Evolutionary conservation across 306 rosid genomes (phyloP), one percentile per base, ranked within the genome.

Genomic region (Lathyrus oleraceus): DNA sequence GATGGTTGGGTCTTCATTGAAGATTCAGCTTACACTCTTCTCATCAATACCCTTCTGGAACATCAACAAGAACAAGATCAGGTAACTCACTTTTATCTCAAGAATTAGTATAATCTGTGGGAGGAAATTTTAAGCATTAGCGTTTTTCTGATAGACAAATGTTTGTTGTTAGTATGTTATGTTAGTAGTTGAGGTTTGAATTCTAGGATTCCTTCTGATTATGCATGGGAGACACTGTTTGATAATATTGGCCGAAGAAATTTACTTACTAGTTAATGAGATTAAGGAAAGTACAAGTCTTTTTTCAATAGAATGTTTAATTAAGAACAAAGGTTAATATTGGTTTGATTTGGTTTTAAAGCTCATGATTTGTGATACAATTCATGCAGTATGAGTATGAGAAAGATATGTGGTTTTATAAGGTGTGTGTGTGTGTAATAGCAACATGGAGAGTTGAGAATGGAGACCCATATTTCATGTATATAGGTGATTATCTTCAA

Each of bases 1-100:
- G 76, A 60, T 0, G 89, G 89, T 0, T 89, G 92, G 92, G 49
- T 49, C 10, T 89, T 87, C 53, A 63, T 89, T 9, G 92, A 89
- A 73, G 87, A 76, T 0, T 64, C 47, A 2, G 61, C 81, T 59
- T 89, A 87, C 76, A 49, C 45, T 16, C 77, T 79, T 12, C 85
- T 87, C 3, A 70, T 87, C 10, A 83, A 89, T 0, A 17, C 77
- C 4, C 67, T 89, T 10, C 85, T 87, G 11, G 81, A 75, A 7
- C 15, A 56, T 13, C 65, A 36, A 20, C 52, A 21, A 9, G 76
- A 76, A 15, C 78, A 53, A 20, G 1, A 44, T 23, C 36, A 44
- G 63, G 81, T 78, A 35, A 40, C 6, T 39, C 5, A 15, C 53
- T 0, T 13, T n/a, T 47, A 10, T 35, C 3, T 59, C 23, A 15